Evolutionary conservation across 2,329 filamentous ascomycete genomes (phyloP).

Genomic region (Gnomoniopsis smithogilvyi): DNA sequence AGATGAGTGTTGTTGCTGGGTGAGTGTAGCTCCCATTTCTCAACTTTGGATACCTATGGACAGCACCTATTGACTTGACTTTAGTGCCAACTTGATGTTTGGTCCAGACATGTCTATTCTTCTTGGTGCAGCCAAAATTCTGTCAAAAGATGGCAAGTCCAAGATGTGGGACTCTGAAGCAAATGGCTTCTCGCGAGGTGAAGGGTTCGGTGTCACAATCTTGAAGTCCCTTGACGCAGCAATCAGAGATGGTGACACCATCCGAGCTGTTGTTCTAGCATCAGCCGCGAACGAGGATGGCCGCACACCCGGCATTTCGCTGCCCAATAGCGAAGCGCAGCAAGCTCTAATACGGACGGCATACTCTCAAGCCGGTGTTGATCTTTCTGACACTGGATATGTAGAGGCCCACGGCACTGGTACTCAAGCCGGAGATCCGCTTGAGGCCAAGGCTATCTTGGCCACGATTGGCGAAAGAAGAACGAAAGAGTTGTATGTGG

Average conservation of each 20-base stretch:
- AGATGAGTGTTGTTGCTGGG: slow-evolving; percentile 8
- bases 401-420: slow-evolving; percentile 34
- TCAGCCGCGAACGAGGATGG: slow-evolving; percentile 38
- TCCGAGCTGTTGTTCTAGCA: slow-evolving; percentile 31
- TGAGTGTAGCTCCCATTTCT: not conserved
- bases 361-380: slow-evolving; percentile 28
- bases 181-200: slow-evolving; percentile 44
- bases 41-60: not conserved
- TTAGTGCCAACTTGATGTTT: slow-evolving; percentile 7
- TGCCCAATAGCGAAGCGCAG: slow-evolving; percentile 35
- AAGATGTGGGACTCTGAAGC: slow-evolving; percentile 48
- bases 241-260: slow-evolving; percentile 36
- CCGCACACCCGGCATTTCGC: slow-evolving; percentile 34
- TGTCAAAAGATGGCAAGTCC: slow-evolving; percentile 47
- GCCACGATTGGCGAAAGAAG: not conserved
- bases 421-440: slow-evolving; percentile 36
- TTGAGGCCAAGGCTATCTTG: slow-evolving; percentile 38
- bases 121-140: slow-evolving; percentile 27
- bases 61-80: not conserved
- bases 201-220: slow-evolving; percentile 38
- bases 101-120: slow-evolving; percentile 21
- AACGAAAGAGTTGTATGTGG: slow-evolving; percentile 17
- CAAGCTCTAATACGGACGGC: slow-evolving; percentile 28
- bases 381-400: slow-evolving; percentile 21
- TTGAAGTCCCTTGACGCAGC: slow-evolving; percentile 42